Base-by-base conservation (phyloP, 1,284 basidiomycete species). In the Puccinia horiana region DNA sequence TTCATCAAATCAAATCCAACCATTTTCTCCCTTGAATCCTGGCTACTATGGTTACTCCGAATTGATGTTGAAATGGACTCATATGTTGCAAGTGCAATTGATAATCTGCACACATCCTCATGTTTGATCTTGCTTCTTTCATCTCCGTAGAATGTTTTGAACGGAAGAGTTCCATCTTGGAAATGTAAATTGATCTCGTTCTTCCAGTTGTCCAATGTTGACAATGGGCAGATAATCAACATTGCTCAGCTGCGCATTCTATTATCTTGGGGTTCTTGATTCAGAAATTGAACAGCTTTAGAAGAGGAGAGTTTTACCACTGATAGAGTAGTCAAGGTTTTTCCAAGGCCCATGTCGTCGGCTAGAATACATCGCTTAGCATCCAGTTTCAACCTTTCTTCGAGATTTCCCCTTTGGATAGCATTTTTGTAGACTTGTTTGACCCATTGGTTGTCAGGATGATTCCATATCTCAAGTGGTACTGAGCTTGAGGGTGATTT, bases 1-100 rank as follows among this genome's bases (percentile, higher is more conserved):
- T 93, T 18, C 20, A 8, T 5, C 9, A 58, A 58, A 9, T 58
- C 26, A 6, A 32, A 58, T 29, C 26, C 23, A 16, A 58, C 26
- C 29, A 6, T 23, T 32, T 32, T 58, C 26, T 32, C 56, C 6
- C 23, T 26, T 8, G 26, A 20, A 23, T 40, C 40, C 6, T 67
- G 8, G 29, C 23, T 40, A 12, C 35, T 67, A 32, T 20, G 5
- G 35, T 16, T 67, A 35, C 40, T 23, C n/a, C 20, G 37, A 2
- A 6, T 23, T 67, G 6, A 6, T 14, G 32, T 37, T 18, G 20
- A 67, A 6, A 42, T 26, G 5, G 63, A 18, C 32, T 67, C 63
- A 40, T 67, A 67, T 40, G 29, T 67, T 37, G 63, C 40, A 18
- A 67, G 63, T 37, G 40, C 63, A 18, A 67, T 40, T 18, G 32